Evolutionary conservation across 2,329 filamentous ascomycete species (phyloP), one percentile per base, ranked within the genome.

Genomic region (Ilyonectria sp.): DNA sequence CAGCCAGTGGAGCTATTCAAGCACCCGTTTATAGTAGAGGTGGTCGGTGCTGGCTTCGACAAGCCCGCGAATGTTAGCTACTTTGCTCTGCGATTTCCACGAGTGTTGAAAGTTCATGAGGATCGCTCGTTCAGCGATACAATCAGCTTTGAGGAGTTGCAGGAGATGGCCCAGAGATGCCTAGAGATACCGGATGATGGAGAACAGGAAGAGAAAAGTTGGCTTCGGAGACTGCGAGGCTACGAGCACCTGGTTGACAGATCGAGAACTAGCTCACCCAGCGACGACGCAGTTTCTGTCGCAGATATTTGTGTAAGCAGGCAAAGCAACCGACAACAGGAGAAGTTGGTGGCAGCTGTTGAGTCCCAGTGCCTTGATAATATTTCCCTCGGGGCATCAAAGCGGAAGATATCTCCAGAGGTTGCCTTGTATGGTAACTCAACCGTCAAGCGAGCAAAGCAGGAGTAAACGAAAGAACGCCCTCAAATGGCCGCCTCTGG

Each of bases 61-160:
- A 91, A 91, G 73, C 85, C 86, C 6, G 85, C 87, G 6, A 89
- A 91, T 71, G 88, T 87, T 19, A 83, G 84, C 1, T 93, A 91
- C 73, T 92, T 87, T 80, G 89, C 90, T 69, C 87, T 93, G 60
- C 86, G 93, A 3, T 94, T 95, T 62, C 50, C 26, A 49, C 26
- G 40, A 47, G 43, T 59, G 29, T 59, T 59, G 26, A 54, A 37
- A 9, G 31, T 54, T 54, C n/a, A 54, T 54, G 29, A 54, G 50
- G 50, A 54, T 54, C 26, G 31, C 29, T 54, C 50, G 50, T 54
- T 35, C 33, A 54, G 26, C 31, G 50, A 54, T 35, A 54, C 50
- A 35, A 35, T 54, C 50, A 54, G 29, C 33, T 54, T 54, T 35
- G 29, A 21, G 47, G 47, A 50, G 47, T 21, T 50, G 21, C 47